Evolutionary conservation across 805 yeast genomes (phyloP), one percentile per base, ranked within the genome.

Genomic region (Candida sakaeoensis): DNA sequence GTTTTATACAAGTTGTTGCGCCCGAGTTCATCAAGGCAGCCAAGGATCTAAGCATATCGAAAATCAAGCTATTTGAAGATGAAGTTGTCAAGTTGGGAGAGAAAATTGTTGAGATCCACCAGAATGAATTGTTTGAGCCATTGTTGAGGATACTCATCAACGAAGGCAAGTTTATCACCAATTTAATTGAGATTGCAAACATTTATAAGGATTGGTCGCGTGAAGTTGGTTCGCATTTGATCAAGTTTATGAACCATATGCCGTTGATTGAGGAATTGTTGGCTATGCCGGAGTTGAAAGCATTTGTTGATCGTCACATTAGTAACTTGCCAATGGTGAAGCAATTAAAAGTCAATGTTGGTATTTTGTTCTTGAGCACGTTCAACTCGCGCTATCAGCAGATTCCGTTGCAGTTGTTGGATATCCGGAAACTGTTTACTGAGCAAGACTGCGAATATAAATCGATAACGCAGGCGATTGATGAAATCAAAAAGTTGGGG

Each of bases 131-230:
- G 2, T 63, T 82, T 36, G 74, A 72, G 10, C 87, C 86, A 0
- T 62, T 87, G 21, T 62, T 80, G 23, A 61, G 65, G 41, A 74
- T 82, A 32, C 65, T 85, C 32, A 63, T 74, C 17, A 61, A 75
- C 3, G 81, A 80, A 41, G 90, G 91, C 0, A 83, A 81, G 37
- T 81, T 78, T 42, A 74, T 87, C 10, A 72, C 70, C 25, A 77
- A 78, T 7, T 34, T 69, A 19, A 45, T 39, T 2, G 65, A 56
- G 8, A 70, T 85, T 12, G 85, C 84, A 3, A 79, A 77, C 34
- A 68, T 85, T 8, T 77, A 84, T 46, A 57, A 70, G 22, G 71
- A 72, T 14, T 87, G 95, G 95, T 68, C 81, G 2, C 62, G 63
- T 21, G 70, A 65, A 15, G 88, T 86, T 0, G 62, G 69, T 16